Evolutionary conservation across 2,329 filamentous ascomycete genomes (phyloP).

Genomic region (Apiospora pterosperma): DNA sequence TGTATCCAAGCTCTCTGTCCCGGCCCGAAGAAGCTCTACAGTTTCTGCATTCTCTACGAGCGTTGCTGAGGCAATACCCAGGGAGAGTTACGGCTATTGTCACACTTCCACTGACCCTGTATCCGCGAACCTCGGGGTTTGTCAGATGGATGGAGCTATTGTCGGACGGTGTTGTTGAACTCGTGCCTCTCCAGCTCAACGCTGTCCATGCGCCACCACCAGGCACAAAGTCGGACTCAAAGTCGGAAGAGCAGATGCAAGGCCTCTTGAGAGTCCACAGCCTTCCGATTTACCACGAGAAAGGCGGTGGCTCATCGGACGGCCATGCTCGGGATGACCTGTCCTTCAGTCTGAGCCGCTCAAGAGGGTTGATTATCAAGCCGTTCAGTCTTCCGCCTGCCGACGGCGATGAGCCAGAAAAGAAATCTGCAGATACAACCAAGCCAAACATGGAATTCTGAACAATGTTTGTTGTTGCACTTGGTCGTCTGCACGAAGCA

Average conservation of each 20-base stretch:
- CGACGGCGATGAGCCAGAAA: constrained; percentile 60
- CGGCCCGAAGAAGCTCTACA: constrained; percentile 72
- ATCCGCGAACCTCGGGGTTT: constrained; percentile 71
- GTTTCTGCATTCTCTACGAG: constrained; percentile 76
- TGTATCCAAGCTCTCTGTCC: constrained; percentile 69
- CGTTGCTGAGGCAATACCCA: constrained; percentile 66
- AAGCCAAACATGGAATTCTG: constrained; percentile 76
- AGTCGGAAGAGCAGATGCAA: constrained; percentile 72
- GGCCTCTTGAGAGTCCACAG: constrained; percentile 82
- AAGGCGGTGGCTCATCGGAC: constrained; percentile 73
- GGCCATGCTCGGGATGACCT: constrained; percentile 75
- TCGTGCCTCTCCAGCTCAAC: constrained; percentile 66
- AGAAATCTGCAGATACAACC: constrained; percentile 45
- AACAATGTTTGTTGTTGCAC: constrained; percentile 16
- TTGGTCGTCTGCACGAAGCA: background rate
- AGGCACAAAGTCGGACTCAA: constrained; percentile 45
- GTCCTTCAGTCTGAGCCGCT: constrained; percentile 82
- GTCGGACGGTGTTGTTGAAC: constrained; percentile 80
- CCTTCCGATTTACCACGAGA: constrained; percentile 82
- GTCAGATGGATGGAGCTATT: constrained; percentile 84
- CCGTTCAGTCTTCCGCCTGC: constrained; percentile 87
- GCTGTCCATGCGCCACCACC: constrained; percentile 49
- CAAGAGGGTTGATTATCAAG: constrained; percentile 76
- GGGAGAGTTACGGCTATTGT: constrained; percentile 67
- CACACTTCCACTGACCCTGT: constrained; percentile 76